Conservation (phyloP, 306 rosid genomes). For the Vigna unguiculata region DNA sequence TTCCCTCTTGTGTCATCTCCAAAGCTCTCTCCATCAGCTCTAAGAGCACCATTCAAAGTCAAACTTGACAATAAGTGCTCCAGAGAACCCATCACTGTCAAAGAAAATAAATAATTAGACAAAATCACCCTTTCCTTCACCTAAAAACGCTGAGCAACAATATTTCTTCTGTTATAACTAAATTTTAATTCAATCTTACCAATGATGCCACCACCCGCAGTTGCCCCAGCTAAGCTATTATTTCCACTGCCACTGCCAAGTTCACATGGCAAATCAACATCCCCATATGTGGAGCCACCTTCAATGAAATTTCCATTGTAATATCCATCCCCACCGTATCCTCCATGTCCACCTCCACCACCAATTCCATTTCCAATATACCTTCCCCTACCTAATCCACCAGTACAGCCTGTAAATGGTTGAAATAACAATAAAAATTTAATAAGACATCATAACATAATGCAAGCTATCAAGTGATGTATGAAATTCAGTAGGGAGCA, state of each 20-base stretch:
- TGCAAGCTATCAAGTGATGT: conserved; percentile 33
- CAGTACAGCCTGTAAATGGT: conserved; percentile 74
- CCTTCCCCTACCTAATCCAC: conserved; percentile 86
- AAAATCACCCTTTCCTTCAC: conserved; percentile 10
- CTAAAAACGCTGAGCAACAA: conserved; percentile 13
- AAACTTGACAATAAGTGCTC: conserved; percentile 84
- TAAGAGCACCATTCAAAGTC: conserved; percentile 74
- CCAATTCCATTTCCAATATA: conserved; percentile 73
- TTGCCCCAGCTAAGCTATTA: conserved; percentile 80
- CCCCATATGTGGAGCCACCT: conserved; percentile 84
- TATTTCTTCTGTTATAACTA: conserved; percentile 22
- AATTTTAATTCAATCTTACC: conserved; percentile 62
- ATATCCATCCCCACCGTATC: conserved; percentile 94
- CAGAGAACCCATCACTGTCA: conserved; percentile 89
- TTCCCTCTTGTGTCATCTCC: conserved; percentile 61
- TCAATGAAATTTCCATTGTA: conserved; percentile 77
- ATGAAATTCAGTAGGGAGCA: conserved; percentile 21
- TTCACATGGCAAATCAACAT: conserved; percentile 92
- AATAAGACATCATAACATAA: conserved; percentile 34
- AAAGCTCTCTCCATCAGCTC: conserved; percentile 91
- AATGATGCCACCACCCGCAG: conserved; percentile 94
- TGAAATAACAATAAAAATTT: conserved; percentile 39
- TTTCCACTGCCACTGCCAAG: conserved; percentile 99
- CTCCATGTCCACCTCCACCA: conserved; percentile 97
- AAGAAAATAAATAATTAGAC: conserved; percentile 42